Evolutionary conservation across 352 stramenopile genomes (phyloP).

Genomic region (Globisporangium mamillatum): DNA sequence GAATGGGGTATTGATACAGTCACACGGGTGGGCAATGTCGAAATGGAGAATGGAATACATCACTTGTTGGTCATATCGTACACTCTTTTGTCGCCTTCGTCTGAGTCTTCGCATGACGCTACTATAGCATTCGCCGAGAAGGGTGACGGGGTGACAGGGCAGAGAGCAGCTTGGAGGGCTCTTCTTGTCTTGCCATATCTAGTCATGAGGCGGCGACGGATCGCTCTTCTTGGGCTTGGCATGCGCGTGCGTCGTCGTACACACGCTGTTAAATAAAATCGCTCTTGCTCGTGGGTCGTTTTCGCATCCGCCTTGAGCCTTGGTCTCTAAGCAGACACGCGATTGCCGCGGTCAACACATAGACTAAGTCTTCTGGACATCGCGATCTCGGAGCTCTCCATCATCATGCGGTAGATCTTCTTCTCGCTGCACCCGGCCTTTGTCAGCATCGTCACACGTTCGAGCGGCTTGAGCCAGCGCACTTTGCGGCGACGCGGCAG

Average conservation of each 20-base stretch:
- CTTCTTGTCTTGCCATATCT: neutral
- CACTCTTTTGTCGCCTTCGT: neutral
- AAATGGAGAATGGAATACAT: slow-evolving; percentile 5
- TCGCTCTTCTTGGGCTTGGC: neutral
- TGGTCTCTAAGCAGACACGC: slow-evolving; percentile 13
- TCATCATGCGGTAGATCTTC: slow-evolving; percentile 65
- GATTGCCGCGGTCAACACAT: slow-evolving; percentile 25
- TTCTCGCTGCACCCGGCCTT: slow-evolving; percentile 64
- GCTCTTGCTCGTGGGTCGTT: neutral
- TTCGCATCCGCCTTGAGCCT: neutral
- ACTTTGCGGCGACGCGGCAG: slow-evolving; percentile 38
- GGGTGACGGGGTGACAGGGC: neutral
- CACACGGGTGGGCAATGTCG: neutral
- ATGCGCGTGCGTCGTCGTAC: neutral
- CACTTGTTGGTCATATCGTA: slow-evolving; percentile 9
- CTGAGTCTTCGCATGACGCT: neutral
- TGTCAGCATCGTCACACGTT: slow-evolving; percentile 62
- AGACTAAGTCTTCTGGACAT: slow-evolving; percentile 58
- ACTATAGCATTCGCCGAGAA: neutral
- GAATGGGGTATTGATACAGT: neutral
- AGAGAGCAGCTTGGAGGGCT: neutral
- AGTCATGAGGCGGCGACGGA: no score
- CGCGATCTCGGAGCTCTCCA: slow-evolving; percentile 62
- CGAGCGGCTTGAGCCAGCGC: slow-evolving; percentile 60
- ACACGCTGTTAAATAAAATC: slow-evolving; percentile 8